Conservation (phyloP, 768 basidiomycete genomes). For the Chalciporus piperatus region DNA sequence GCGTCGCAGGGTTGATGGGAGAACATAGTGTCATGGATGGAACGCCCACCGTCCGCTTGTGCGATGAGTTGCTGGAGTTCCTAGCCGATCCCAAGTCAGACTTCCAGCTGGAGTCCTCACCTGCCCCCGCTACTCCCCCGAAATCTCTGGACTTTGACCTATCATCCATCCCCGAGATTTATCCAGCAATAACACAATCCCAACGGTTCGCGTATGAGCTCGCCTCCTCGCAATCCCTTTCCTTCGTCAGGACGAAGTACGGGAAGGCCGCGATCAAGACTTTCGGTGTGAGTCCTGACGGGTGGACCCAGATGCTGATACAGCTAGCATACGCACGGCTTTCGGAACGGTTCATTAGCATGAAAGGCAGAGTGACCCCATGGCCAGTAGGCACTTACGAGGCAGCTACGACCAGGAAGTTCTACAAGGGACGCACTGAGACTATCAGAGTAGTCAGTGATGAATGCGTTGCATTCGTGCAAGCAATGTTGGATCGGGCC, state of each 20-base stretch:
- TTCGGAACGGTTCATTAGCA: slow-evolving; percentile 33
- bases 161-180: slow-evolving; percentile 33
- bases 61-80: slow-evolving; percentile 63
- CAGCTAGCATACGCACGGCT: slow-evolving; percentile 86
- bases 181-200: slow-evolving; percentile 53
- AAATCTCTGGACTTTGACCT: slow-evolving; percentile 64
- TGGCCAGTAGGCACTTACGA: slow-evolving; percentile 86
- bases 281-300: slow-evolving; percentile 89
- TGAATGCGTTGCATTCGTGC: slow-evolving; percentile 77
- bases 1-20: slow-evolving; percentile 82
- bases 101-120: slow-evolving; percentile 40
- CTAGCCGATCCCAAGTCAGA: slow-evolving; percentile 64
- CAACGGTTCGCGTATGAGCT: slow-evolving; percentile 55
- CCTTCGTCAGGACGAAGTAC: slow-evolving; percentile 65
- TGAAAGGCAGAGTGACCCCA: slow-evolving; percentile 26
- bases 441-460: slow-evolving; percentile 82
- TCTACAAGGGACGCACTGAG: slow-evolving; percentile 88
- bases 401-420: slow-evolving; percentile 86
- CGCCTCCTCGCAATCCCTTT: slow-evolving; percentile 59
- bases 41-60: slow-evolving; percentile 73
- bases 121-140: slow-evolving; percentile 32
- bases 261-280: slow-evolving; percentile 86
- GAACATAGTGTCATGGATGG: slow-evolving; percentile 94
- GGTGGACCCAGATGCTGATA: slow-evolving; percentile 90
- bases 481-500: slow-evolving; percentile 60